These are phyloP conservation scores for Lindgomyces ingoldianus DNA, from an alignment of 495 filamentous ascomycete species.

Conservation along the genomic window DNA sequence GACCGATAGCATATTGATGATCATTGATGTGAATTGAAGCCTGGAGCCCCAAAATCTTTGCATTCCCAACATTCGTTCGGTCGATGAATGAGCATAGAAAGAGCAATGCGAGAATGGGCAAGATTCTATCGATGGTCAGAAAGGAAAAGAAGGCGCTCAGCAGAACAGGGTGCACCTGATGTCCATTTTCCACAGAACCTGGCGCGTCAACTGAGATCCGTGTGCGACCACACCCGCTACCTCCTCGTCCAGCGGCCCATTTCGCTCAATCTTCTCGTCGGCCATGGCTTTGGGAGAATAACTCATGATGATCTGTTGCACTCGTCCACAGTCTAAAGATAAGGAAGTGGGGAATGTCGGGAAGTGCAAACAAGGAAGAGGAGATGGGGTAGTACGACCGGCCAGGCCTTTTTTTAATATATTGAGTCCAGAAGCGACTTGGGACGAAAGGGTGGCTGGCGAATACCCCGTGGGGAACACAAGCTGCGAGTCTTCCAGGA, in stretches of 20 bases:
- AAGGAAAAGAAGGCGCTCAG: background rate
- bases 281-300: slow-evolving; percentile 1
- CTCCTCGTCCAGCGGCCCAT: background rate
- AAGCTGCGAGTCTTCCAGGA: background rate
- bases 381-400: too few relatives aligned
- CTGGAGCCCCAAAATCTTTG: slow-evolving; percentile 33
- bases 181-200: slow-evolving; percentile 57
- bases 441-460: too few relatives aligned
- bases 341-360: background rate
- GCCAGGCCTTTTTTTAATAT: too few relatives aligned
- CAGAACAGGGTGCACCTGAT: slow-evolving; percentile 46
- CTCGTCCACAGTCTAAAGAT: too few relatives aligned
- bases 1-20: slow-evolving; percentile 31
- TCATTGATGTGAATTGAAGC: slow-evolving; percentile 22
- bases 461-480: background rate
- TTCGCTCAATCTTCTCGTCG: slow-evolving; percentile 9
- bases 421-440: background rate
- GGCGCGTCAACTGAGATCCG: slow-evolving; percentile 40
- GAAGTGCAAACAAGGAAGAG: background rate
- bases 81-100: slow-evolving; percentile 50
- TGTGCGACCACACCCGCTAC: background rate
- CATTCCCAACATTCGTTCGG: slow-evolving; percentile 35
- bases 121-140: slow-evolving; percentile 3
- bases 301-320: slow-evolving; percentile 5
- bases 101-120: slow-evolving; percentile 52